These are phyloP conservation scores for Endotrypanum monterogeii DNA, from an alignment of 208 protist genomes.

Conservation along the genomic window DNA sequence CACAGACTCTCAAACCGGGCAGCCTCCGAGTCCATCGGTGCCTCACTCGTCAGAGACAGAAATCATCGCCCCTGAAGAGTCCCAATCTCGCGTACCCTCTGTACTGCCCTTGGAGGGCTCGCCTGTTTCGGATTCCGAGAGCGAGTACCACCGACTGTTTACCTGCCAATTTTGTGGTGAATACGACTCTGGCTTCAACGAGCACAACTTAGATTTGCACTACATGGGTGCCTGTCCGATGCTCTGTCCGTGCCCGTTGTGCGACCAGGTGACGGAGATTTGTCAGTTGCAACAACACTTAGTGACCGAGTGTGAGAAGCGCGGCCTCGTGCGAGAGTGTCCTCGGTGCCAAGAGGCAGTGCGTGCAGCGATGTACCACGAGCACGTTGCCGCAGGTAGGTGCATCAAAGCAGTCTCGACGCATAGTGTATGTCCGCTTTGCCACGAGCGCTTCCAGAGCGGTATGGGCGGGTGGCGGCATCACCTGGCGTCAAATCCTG, in stretches of 20 bases:
- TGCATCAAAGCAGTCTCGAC: slow-evolving; percentile 77
- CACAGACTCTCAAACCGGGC: not conserved
- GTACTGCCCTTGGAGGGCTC: slow-evolving; percentile 4
- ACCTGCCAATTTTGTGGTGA: slow-evolving; percentile 90
- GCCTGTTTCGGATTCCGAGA: slow-evolving; percentile 22
- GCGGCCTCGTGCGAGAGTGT: slow-evolving; percentile 76
- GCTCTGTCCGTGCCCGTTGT: slow-evolving; percentile 91
- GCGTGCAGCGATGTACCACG: slow-evolving; percentile 69
- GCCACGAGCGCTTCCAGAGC: slow-evolving; percentile 72
- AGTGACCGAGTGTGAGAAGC: slow-evolving; percentile 84
- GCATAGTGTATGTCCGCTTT: slow-evolving; percentile 86
- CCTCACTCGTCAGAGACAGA: not conserved
- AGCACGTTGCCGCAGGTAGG: slow-evolving; percentile 57
- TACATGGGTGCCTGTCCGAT: slow-evolving; percentile 89
- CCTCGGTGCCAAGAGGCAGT: slow-evolving; percentile 90
- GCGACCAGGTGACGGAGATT: slow-evolving; percentile 92
- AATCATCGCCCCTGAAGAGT: slow-evolving; percentile 4
- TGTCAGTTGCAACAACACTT: slow-evolving; percentile 87
- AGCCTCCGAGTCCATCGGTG: slow-evolving; percentile 4
- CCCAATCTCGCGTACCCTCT: not conserved
- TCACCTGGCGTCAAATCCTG: slow-evolving; percentile 75
- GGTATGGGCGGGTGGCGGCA: slow-evolving; percentile 75
- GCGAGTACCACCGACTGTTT: slow-evolving; percentile 31
- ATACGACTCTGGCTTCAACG: slow-evolving; percentile 71
- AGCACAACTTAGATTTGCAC: slow-evolving; percentile 82